These are phyloP conservation scores for Penicillium sp. DNA, from an alignment of 2,329 filamentous ascomycete genomes.

Conservation along the genomic window DNA sequence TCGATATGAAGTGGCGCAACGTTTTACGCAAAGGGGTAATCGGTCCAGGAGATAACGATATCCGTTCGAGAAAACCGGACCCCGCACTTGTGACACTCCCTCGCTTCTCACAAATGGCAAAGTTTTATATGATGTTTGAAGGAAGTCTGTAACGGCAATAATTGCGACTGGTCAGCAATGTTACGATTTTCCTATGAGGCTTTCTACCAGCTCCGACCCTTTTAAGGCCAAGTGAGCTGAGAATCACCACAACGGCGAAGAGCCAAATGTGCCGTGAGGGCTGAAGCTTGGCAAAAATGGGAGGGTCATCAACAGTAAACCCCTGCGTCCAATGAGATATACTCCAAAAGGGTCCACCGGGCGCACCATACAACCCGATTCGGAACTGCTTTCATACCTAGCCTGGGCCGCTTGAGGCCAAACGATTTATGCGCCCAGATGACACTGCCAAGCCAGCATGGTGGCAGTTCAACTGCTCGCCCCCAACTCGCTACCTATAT, in stretches of 20 bases:
- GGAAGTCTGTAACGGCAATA: neutral
- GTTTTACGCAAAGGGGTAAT: slow-evolving; percentile 12
- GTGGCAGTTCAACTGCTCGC: neutral
- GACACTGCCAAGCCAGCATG: neutral
- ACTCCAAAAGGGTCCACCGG: neutral
- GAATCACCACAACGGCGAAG: neutral
- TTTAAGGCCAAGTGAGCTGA: slow-evolving; percentile 6
- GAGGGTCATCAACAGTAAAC: neutral
- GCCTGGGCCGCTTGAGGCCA: slow-evolving; percentile 1
- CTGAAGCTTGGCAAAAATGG: slow-evolving; percentile 16
- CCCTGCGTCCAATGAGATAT: slow-evolving; percentile 1
- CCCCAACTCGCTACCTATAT: neutral
- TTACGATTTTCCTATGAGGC: neutral
- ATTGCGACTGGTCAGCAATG: neutral
- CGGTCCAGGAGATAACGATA: neutral
- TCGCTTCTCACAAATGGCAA: neutral
- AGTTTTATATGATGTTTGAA: neutral
- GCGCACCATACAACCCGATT: slow-evolving; percentile 15
- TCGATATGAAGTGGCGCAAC: neutral
- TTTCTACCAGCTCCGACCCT: neutral
- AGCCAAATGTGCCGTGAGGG: neutral
- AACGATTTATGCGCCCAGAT: neutral
- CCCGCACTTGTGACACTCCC: neutral
- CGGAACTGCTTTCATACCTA: slow-evolving; percentile 7
- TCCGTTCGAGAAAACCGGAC: neutral